Percentiles rank a stretch among this genome's conserved stretches.
phyloP scores from a whole-genome alignment of 257 asterid genomes.

The Scutellaria galericulata region DNA sequence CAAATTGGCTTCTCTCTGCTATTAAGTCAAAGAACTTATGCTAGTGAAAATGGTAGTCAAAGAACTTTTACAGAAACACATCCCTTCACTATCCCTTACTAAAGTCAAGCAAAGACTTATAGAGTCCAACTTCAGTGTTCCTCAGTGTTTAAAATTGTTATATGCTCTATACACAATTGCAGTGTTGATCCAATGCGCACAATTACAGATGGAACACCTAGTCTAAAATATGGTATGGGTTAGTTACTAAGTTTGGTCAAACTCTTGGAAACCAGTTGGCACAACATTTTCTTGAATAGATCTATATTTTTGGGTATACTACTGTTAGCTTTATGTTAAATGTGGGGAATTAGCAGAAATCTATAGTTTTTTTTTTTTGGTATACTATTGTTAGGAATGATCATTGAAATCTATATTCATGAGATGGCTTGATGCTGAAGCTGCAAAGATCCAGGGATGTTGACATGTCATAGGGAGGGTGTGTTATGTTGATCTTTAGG shows the following conservation, averaged over 20 bases:
- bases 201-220: not conserved
- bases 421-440: slow-evolving; percentile 19
- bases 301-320: not conserved
- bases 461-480: not conserved
- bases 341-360: not conserved
- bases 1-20: slow-evolving; percentile 16
- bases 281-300: not conserved
- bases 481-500: too few relatives aligned
- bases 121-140: slow-evolving; percentile 22
- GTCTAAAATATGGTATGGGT: not conserved
- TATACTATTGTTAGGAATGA: not conserved
- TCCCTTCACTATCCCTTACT: not conserved
- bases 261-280: not conserved
- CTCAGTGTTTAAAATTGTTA: not conserved
- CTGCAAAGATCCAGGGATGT: slow-evolving; percentile 17
- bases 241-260: slow-evolving; percentile 8
- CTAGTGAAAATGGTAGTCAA: not conserved
- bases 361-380: too few relatives aligned
- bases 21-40: not conserved
- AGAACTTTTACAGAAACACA: not conserved
- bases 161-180: not conserved
- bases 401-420: not conserved
- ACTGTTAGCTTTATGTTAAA: not conserved
- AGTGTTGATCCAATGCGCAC: not conserved
- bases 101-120: slow-evolving; percentile 17